Evolutionary conservation across 257 asterid species (phyloP), one percentile per base, ranked within the genome.

Genomic region (Verbena officinalis): DNA sequence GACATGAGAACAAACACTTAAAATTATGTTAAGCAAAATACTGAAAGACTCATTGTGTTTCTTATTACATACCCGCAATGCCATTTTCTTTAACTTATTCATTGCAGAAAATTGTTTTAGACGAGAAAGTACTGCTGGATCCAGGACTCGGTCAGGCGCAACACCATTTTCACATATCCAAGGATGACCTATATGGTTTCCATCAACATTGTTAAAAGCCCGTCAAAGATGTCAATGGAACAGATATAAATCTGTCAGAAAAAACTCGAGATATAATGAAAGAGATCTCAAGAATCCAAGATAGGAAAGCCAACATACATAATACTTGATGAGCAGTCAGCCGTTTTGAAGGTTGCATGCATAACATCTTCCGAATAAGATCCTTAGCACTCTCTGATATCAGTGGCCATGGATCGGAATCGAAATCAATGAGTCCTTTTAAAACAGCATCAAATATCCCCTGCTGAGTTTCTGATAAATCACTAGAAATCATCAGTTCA

Each of bases 371-470:
- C 55, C 82, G 77, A 19, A 88, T 88, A 70, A 88, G 96, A 83
- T 88, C 95, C 80, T 88, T 86, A 11, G 88, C 96, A 62, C 96
- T 86, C 59, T 80, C 91, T 39, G 96, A 88, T 76, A 88, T 81
- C 46, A 83, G 40, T 13, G 96, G 96, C 96, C 96, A 88, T 9
- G 96, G 96, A 50, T 86, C 96, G 9, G 96, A 86, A 39, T 83
- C 91, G 53, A 88, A 88, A 73, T 88, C 96, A 66, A 88, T 81
- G 61, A 83, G 73, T 55, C 96, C 96, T 75, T 88, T 88, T 49
- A 88, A 71, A 68, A 88, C 96, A 15, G 96, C 86, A 83, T 88
- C 96, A 67, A 88, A 88, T 78, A 88, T 88, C 50, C 96, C 96
- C 72, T 88, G 96, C 55, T 88, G 96, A 48, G 95, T 83, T 77